phyloP scores from a whole-genome alignment of 106 monocot species.

The Cymbidium sinense region DNA sequence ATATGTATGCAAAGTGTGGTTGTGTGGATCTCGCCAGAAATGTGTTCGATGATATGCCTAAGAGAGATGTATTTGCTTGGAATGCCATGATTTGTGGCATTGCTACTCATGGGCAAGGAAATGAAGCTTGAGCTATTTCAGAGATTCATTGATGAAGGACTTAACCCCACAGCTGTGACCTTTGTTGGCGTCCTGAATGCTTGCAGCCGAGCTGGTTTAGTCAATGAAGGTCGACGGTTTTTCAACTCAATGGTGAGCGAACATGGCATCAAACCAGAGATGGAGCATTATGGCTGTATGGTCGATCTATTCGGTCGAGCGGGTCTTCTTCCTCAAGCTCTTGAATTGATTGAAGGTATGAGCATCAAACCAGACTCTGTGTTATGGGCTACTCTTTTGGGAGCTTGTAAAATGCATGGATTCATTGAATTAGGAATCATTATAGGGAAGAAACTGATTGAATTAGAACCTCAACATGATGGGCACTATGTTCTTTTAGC shows the following conservation, averaged over 20 bases:
- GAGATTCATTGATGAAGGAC: conserved; percentile 27
- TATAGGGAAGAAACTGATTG: conserved; percentile 50
- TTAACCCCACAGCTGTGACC: conserved; percentile 41
- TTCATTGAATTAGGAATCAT: conserved; percentile 37
- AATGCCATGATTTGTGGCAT: conserved; percentile 63
- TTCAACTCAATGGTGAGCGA: conserved; percentile 33
- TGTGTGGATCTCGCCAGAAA: conserved; percentile 27
- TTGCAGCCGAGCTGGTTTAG: conserved; percentile 61
- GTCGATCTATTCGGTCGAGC: conserved; percentile 65
- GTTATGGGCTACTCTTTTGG: conserved; percentile 60
- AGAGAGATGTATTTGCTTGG: conserved; percentile 52
- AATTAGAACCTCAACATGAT: conserved; percentile 53
- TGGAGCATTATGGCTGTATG: conserved; percentile 82
- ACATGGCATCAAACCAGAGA: conserved; percentile 50
- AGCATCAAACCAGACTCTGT: conserved; percentile 40
- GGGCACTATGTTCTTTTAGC: conserved; percentile 72
- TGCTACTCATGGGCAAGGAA: conserved; percentile 47
- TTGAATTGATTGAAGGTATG: conserved; percentile 51
- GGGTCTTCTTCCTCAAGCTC: conserved; percentile 47
- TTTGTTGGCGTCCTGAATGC: conserved; percentile 63
- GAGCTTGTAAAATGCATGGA: conserved; percentile 55
- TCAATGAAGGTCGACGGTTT: conserved; percentile 39
- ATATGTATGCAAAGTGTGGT: conserved; percentile 78
- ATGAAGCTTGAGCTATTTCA: conserved; percentile 44
- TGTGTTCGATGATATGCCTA: conserved; percentile 35